phyloP scores from a whole-genome alignment of 805 yeast genomes.

The Candida corydali region DNA sequence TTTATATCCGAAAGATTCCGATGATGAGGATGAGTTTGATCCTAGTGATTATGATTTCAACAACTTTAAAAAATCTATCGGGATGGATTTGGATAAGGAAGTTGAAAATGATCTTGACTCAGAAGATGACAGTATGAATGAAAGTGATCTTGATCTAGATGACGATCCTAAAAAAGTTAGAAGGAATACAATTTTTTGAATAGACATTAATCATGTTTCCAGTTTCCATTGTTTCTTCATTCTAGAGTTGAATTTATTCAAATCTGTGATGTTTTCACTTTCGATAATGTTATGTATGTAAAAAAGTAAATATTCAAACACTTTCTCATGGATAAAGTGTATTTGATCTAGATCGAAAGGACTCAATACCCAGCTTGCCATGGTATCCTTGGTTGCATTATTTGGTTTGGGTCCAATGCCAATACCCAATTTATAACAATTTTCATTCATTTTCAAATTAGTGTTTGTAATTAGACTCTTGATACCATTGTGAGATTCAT shows the following conservation, averaged over 20 bases:
- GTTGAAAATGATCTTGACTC: slow-evolving; percentile 4
- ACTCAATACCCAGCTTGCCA: slow-evolving; percentile 41
- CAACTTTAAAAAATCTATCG: slow-evolving; percentile 7
- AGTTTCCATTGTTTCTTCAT: slow-evolving; percentile 9
- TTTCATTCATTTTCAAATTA: slow-evolving; percentile 6
- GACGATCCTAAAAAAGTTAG: slow-evolving; percentile 2
- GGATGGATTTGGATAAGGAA: slow-evolving; percentile 13
- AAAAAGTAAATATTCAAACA: slow-evolving; percentile 12
- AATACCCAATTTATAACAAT: slow-evolving; percentile 29
- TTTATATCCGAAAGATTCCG: slow-evolving; percentile 7
- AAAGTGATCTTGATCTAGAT: not conserved
- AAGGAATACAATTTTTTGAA: slow-evolving; percentile 6
- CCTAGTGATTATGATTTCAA: slow-evolving; percentile 8
- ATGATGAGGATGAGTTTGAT: slow-evolving; percentile 7
- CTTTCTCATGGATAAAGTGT: slow-evolving; percentile 10
- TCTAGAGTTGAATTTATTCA: slow-evolving; percentile 23
- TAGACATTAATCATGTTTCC: slow-evolving; percentile 1
- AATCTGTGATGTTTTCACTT: slow-evolving; percentile 18
- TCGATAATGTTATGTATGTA: slow-evolving; percentile 21
- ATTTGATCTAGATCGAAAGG: slow-evolving; percentile 24
- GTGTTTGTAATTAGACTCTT: slow-evolving; percentile 16
- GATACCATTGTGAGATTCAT: slow-evolving; percentile 40
- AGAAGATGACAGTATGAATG: not conserved
- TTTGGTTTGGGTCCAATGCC: slow-evolving; percentile 42
- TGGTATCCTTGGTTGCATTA: slow-evolving; percentile 27